Conservation (phyloP, 352 stramenopile genomes). For the Phytophthora pistaciae region DNA sequence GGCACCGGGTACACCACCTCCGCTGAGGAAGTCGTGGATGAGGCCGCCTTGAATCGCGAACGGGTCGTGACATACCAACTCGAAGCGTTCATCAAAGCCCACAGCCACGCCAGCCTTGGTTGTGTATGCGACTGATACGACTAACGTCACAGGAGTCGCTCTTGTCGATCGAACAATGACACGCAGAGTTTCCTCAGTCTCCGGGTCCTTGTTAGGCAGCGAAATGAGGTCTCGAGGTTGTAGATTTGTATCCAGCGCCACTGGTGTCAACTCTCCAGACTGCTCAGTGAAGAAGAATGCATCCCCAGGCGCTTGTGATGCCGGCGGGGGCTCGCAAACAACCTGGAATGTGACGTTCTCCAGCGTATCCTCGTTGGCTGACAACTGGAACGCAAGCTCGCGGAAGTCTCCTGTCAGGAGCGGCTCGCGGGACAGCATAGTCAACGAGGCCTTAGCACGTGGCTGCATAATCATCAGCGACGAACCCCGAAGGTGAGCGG, state of each 20-base stretch:
- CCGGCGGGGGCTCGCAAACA: constrained; percentile 60
- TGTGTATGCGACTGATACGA: constrained; percentile 66
- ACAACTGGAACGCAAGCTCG: constrained; percentile 66
- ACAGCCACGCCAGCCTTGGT: constrained; percentile 76
- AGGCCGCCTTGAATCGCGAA: constrained; percentile 65
- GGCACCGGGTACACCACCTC: constrained; percentile 34
- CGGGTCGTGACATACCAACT: constrained; percentile 68
- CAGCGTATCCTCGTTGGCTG: constrained; percentile 75
- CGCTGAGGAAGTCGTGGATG: constrained; percentile 74
- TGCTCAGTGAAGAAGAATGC: constrained; percentile 72
- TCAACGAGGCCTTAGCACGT: constrained; percentile 67
- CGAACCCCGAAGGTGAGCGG: constrained; percentile 47
- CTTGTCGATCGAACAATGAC: constrained; percentile 70
- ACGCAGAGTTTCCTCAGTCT: constrained; percentile 50
- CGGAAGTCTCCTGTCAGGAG: constrained; percentile 77
- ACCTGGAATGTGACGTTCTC: constrained; percentile 63
- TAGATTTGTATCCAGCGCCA: constrained; percentile 54
- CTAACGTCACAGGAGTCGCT: constrained; percentile 48
- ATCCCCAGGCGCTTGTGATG: constrained; percentile 47
- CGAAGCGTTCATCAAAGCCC: constrained; percentile 71
- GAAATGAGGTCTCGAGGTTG: constrained; percentile 59
- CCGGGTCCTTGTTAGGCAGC: constrained; percentile 52
- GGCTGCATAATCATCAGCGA: constrained; percentile 77
- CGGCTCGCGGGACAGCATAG: constrained; percentile 59
- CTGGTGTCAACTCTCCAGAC: constrained; percentile 44